phyloP scores from a whole-genome alignment of 805 yeast genomes.

The Sungouiozyma ichnusensis region DNA sequence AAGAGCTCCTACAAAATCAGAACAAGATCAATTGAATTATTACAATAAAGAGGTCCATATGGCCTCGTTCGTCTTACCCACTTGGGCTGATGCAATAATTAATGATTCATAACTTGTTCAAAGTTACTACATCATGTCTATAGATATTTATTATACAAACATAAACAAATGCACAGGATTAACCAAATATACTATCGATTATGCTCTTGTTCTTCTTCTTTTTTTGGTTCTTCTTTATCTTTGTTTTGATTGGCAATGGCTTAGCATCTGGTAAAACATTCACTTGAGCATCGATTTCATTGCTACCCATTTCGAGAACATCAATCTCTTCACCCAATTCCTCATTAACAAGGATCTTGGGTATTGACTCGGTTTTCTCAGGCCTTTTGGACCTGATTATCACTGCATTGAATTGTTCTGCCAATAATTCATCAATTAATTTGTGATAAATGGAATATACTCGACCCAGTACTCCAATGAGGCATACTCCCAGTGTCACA shows the following conservation, averaged over 20 bases:
- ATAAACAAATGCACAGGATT: background rate
- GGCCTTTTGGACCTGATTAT: background rate
- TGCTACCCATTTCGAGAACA: background rate
- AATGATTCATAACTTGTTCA: conserved; percentile 2
- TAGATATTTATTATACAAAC: background rate
- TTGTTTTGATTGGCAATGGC: too few relatives aligned
- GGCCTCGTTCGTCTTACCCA: conserved; percentile 69
- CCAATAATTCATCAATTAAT: background rate
- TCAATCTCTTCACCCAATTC: conserved; percentile 26
- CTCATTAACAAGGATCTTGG: conserved; percentile 10
- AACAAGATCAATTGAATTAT: conserved; percentile 45
- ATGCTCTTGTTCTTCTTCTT: conserved; percentile 42
- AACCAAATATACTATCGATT: conserved; percentile 72
- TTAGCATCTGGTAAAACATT: too few relatives aligned
- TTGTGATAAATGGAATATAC: conserved; percentile 25
- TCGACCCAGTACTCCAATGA: conserved; percentile 47
- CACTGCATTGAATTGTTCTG: background rate
- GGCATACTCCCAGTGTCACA: conserved; percentile 57
- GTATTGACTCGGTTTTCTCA: background rate
- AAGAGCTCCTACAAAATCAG: conserved; percentile 39
- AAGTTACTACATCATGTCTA: background rate
- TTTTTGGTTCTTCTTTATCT: conserved; percentile 28
- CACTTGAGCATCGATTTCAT: background rate
- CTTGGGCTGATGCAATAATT: conserved; percentile 51
- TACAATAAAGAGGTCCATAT: conserved; percentile 57